Base-by-base conservation (phyloP, 345 rosid species). In the Pseudoturritis turrita region DNA sequence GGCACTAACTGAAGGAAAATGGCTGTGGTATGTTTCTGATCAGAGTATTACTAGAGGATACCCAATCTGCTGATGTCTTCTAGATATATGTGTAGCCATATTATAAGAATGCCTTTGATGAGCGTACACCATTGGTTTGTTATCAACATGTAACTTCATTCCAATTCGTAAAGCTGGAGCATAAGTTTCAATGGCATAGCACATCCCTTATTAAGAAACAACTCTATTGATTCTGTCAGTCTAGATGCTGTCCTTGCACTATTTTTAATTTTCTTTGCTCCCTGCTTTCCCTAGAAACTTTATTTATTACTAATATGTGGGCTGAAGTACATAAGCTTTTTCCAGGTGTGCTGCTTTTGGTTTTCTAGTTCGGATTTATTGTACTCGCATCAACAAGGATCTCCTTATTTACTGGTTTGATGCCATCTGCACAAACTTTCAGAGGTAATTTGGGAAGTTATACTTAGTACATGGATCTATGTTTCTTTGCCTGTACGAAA, bases 331-430 rank as follows among this genome's bases (percentile, higher is more conserved):
- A 53, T 61, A 53, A 53, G 28, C 44, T 53, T 52, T 62, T 21
- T 31, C 70, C 95, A 94, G 98, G 97, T 79, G 79, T 80, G 97
- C 88, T 66, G 79, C 83, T 35, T 94, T 94, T 80, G 88, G 91
- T 63, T 84, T 77, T 77, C 88, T 94, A 10, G 78, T 83, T 59
- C 81, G 60, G 70, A 86, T 80, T 51, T 86, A 89, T 73, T 63
- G 73, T 64, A 73, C 72, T 78, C 85, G 86, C 76, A 79, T 94
- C 71, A 81, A 81, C 17, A 76, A 73, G 75, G 95, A 85, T 68
- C 86, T 89, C 72, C 78, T 88, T 67, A 43, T 68, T 23, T 81
- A 80, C 79, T 94, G 97, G 92, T 89, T 94, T 80, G 95, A 86
- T 64, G 92, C 92, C 68, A 86, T 94, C 78, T 85, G 80, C 60